phyloP scores from a whole-genome alignment of 108 stramenopile genomes.

The Cyclotella baltica region DNA sequence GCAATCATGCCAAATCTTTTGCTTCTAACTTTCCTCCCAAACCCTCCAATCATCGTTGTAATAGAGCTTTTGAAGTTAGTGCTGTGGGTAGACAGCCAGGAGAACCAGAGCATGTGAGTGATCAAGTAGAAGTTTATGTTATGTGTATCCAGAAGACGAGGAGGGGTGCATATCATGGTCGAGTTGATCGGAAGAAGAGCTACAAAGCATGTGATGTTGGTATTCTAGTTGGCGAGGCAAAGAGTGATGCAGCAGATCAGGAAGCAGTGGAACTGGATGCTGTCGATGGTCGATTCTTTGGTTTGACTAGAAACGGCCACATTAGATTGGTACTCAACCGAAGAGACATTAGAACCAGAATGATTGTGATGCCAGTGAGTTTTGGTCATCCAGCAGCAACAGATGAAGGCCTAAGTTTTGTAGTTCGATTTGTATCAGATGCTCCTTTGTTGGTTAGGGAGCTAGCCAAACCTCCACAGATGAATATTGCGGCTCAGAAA shows the following conservation, averaged over 20 bases:
- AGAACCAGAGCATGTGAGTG: conserved; percentile 37
- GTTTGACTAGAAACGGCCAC: conserved; percentile 66
- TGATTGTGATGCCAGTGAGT: conserved; percentile 77
- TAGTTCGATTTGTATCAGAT: conserved; percentile 70
- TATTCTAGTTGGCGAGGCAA: conserved; percentile 59
- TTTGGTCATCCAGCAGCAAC: conserved; percentile 80
- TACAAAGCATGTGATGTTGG: conserved; percentile 78
- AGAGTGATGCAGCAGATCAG: background rate
- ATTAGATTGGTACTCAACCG: conserved; percentile 60
- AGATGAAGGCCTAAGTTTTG: conserved; percentile 69
- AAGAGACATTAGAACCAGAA: conserved; percentile 35
- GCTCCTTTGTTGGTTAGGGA: conserved; percentile 70
- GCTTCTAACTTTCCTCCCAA: conserved; percentile 69
- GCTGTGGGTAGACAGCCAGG: conserved; percentile 51
- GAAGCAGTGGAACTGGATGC: conserved; percentile 32
- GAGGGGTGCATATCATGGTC: conserved; percentile 68
- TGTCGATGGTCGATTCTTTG: conserved; percentile 68
- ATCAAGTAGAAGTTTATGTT: conserved; percentile 67
- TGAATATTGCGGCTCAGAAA: conserved; percentile 57
- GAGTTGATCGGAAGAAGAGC: conserved; percentile 69
- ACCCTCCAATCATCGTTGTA: conserved; percentile 67
- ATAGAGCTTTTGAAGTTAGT: conserved; percentile 69
- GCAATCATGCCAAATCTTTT: conserved; percentile 72
- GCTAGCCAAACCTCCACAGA: conserved; percentile 55
- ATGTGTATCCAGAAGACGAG: conserved; percentile 78